A percentile compares a stretch with the other conserved stretches of the same genome.
These are phyloP conservation scores for Wickerhamiella nectarea DNA, from an alignment of 805 yeast species.

Conservation along the genomic window DNA sequence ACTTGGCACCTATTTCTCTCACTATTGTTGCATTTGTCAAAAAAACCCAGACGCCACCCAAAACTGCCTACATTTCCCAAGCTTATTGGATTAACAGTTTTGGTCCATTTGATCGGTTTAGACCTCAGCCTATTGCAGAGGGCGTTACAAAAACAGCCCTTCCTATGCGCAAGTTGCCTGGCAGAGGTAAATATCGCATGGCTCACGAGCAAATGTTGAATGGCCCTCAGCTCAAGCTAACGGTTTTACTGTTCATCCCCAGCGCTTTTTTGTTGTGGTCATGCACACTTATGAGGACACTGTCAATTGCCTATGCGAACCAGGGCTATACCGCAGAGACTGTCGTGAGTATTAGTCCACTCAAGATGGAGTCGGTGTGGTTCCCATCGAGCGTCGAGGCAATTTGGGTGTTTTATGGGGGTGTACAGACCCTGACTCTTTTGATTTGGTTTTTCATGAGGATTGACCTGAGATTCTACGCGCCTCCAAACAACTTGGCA, in stretches of 20 bases:
- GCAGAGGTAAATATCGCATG: not conserved
- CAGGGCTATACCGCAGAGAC: not conserved
- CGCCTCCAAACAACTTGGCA: not conserved
- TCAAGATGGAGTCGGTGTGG: not conserved
- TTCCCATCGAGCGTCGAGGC: not conserved
- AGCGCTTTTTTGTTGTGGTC: not conserved
- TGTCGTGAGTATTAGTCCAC: not conserved
- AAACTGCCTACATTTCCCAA: not conserved
- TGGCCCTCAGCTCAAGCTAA: not conserved
- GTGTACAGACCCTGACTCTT: not conserved
- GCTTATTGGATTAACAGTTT: conserved; percentile 1
- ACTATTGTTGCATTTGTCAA: not conserved
- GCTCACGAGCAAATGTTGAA: not conserved
- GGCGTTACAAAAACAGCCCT: not conserved
- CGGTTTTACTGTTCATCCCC: not conserved
- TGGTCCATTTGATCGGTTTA: not conserved
- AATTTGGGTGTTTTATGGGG: conserved; percentile 4
- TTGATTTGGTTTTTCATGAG: not conserved
- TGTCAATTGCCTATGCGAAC: not conserved
- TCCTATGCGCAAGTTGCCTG: not conserved
- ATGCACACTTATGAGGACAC: not conserved
- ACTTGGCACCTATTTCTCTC: not conserved
- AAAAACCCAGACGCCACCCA: not conserved
- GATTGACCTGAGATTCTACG: conserved; percentile 1
- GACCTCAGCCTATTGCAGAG: not conserved